Evolutionary conservation across 805 yeast species (phyloP).

Genomic region (Nakazawaea wyomingensis): DNA sequence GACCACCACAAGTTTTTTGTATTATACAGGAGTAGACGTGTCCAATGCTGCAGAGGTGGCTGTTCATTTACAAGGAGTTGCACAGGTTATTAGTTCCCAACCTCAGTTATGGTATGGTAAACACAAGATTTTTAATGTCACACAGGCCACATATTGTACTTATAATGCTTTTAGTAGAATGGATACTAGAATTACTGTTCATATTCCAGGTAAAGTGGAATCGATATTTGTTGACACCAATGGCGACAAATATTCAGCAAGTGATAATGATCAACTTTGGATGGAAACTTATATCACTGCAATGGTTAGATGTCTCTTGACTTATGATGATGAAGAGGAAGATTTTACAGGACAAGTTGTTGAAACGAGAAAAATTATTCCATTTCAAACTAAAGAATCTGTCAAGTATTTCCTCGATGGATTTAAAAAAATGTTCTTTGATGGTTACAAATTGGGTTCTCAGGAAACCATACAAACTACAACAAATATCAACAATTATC

Average conservation of each 20-base stretch:
- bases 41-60: slow-evolving; percentile 75
- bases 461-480: slow-evolving; percentile 64
- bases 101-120: slow-evolving; percentile 82
- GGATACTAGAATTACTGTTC: slow-evolving; percentile 69
- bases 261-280: slow-evolving; percentile 50
- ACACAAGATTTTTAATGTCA: slow-evolving; percentile 61
- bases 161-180: slow-evolving; percentile 57
- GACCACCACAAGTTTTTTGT: slow-evolving; percentile 65
- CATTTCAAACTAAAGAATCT: slow-evolving; percentile 47
- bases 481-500: slow-evolving; percentile 55
- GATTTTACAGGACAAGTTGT: slow-evolving; percentile 58
- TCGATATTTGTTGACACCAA: slow-evolving; percentile 40
- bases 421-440: slow-evolving; percentile 59
- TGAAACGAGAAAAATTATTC: slow-evolving; percentile 79
- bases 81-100: slow-evolving; percentile 54
- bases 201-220: slow-evolving; percentile 70
- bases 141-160: slow-evolving; percentile 64
- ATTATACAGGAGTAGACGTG: slow-evolving; percentile 72
- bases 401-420: slow-evolving; percentile 55
- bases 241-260: slow-evolving; percentile 42
- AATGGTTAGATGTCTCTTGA: slow-evolving; percentile 67
- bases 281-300: slow-evolving; percentile 63
- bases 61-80: slow-evolving; percentile 63
- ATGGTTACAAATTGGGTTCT: slow-evolving; percentile 66
- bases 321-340: slow-evolving; percentile 71